Evolutionary conservation across 163 green algal species (phyloP).

Genomic region (Prototheca cutis): DNA sequence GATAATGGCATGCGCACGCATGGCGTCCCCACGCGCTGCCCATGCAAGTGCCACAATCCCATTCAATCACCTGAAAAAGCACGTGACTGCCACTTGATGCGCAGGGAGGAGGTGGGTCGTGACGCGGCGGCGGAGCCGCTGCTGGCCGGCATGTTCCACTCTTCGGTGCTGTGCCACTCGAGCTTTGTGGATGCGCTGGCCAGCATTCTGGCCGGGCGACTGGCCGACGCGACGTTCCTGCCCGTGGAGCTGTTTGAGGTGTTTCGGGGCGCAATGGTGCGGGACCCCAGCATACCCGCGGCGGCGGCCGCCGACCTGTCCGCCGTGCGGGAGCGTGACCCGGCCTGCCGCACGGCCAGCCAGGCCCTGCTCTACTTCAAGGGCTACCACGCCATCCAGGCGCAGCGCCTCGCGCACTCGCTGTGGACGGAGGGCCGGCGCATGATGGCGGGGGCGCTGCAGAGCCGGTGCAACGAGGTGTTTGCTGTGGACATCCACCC

Average conservation of each 20-base stretch:
- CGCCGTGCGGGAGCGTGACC: conserved; percentile 72
- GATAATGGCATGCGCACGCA: background rate
- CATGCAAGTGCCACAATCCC: background rate
- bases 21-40: too few relatives aligned
- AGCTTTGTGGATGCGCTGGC: conserved; percentile 72
- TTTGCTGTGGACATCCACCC: conserved; percentile 95
- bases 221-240: conserved; percentile 78
- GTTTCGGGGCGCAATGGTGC: conserved; percentile 38
- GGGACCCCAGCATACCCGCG: conserved; percentile 39
- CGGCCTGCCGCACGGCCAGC: conserved; percentile 61
- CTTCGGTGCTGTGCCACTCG: conserved; percentile 74
- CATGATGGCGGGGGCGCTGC: conserved; percentile 72
- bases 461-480: conserved; percentile 74
- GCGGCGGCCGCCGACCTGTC: conserved; percentile 73
- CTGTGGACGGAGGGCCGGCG: conserved; percentile 76
- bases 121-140: conserved; percentile 77
- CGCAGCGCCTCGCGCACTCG: conserved; percentile 74
- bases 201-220: conserved; percentile 87
- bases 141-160: conserved; percentile 77
- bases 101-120: conserved; percentile 43
- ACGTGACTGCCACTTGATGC: too few relatives aligned
- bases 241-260: conserved; percentile 83
- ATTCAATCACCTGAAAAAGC: too few relatives aligned
- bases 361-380: conserved; percentile 62
- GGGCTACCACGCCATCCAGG: conserved; percentile 64